Base-by-base conservation (phyloP, 1,284 basidiomycete genomes). In the Ceratobasidium sp. region DNA sequence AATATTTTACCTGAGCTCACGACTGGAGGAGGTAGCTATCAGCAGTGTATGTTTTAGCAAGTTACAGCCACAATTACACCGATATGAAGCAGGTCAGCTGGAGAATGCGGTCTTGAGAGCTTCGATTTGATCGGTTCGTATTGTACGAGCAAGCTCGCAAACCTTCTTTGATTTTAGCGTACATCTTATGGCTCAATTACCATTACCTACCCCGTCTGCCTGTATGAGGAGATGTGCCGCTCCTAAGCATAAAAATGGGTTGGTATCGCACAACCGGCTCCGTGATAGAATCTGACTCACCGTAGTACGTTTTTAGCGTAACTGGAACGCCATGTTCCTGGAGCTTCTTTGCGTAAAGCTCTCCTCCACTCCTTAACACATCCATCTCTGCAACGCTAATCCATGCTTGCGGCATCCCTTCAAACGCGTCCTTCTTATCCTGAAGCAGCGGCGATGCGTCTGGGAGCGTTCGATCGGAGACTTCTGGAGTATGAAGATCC, bases 401-500 rank as follows among this genome's bases (percentile, higher is more conserved):
- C 89, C 90, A 93, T 0, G 76, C 69, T 20, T 86, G 87, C 0
- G 92, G 89, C 1, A 89, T 63, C 79, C 87, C 88, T 55, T 83
- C 83, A 78, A 94, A 84, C 39, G 89, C 60, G 23, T 53, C 83
- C 40, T 88, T 87, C 3, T 89, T 87, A 0, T 92, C 90, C 1
- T 92, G 92, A 72, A 92, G 91, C 20, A 91, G 86, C 0, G 93
- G 93, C 0, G 92, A 93, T 44, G 88, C 90, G 79, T 92, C 90
- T 89, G 92, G 93, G 71, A 91, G 90, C 0, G 84, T 85, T 85
- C 89, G 87, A 79, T 93, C 91, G 49, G 84, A 86, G 72, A 86
- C 81, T 81, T 92, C 89, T 0, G 93, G 92, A 1, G 92, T 87
- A 83, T 94, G 93, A 80, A 91, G 90, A 72, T 87, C 84, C 42